phyloP scores from a whole-genome alignment of 148 eudicot genomes.

The Amaranthus palmeri region DNA sequence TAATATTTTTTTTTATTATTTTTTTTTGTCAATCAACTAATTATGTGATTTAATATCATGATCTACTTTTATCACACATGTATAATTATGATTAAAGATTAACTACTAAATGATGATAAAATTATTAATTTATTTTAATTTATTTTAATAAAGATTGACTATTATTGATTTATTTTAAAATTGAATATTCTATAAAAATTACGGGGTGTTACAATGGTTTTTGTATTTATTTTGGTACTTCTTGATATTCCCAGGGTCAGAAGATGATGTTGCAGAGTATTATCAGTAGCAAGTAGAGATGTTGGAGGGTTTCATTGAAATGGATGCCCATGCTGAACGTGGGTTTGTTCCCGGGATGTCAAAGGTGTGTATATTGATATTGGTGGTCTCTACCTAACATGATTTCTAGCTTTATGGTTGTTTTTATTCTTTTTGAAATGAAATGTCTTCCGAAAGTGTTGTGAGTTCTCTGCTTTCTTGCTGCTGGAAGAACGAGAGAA shows the following conservation, averaged over 20 bases:
- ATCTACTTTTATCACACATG: too few relatives aligned
- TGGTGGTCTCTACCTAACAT: not conserved
- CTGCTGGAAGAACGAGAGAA: conserved; percentile 66
- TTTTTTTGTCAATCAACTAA: too few relatives aligned
- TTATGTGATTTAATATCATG: too few relatives aligned
- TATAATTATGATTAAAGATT: too few relatives aligned
- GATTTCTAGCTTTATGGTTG: not conserved
- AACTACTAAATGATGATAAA: too few relatives aligned
- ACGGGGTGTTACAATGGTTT: too few relatives aligned
- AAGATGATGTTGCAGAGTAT: conserved; percentile 77
- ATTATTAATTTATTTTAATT: too few relatives aligned
- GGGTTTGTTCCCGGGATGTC: conserved; percentile 77
- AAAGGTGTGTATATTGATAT: conserved; percentile 33
- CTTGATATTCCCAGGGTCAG: conserved; percentile 43
- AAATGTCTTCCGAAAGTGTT: not conserved
- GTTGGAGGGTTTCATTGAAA: conserved; percentile 80
- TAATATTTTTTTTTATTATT: too few relatives aligned
- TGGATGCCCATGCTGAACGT: conserved; percentile 81
- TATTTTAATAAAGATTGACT: too few relatives aligned
- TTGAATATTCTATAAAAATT: too few relatives aligned
- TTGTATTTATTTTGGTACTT: not conserved
- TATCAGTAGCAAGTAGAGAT: conserved; percentile 80
- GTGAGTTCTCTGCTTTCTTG: conserved; percentile 12
- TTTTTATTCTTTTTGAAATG: not conserved
- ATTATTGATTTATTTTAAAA: too few relatives aligned